A percentile compares a stretch with the other conserved stretches of the same genome.
phyloP scores from a whole-genome alignment of 495 filamentous ascomycete genomes.

The Podospora comata region DNA sequence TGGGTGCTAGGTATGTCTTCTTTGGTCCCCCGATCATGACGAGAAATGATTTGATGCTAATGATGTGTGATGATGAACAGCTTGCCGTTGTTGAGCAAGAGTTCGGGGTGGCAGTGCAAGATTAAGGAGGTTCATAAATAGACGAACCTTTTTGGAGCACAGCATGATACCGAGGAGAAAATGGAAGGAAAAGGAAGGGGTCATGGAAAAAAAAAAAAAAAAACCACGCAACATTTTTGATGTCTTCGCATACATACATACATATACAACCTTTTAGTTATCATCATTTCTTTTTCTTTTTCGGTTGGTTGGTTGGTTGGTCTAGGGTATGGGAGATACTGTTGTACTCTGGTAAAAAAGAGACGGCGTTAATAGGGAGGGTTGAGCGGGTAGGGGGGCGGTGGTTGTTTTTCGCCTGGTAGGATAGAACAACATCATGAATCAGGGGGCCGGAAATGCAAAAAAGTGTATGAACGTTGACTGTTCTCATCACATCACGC shows the following conservation, averaged over 20 bases:
- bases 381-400: not conserved
- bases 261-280: not conserved
- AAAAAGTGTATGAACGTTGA: not conserved
- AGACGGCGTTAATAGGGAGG: not conserved
- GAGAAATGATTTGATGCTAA: constrained; percentile 38
- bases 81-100: constrained; percentile 44
- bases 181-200: not conserved
- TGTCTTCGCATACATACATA: not conserved
- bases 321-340: not conserved
- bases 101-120: constrained; percentile 51
- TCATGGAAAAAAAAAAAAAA: not conserved
- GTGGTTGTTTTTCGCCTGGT: not conserved
- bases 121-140: constrained; percentile 42
- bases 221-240: not conserved
- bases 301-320: not conserved
- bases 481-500: not conserved
- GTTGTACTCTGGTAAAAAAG: not conserved
- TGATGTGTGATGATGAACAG: constrained; percentile 24
- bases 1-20: constrained; percentile 80
- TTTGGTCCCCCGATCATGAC: not conserved
- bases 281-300: not conserved
- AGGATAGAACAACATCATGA: not conserved
- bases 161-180: not conserved
- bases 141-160: not conserved
- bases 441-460: not conserved